Conservation (phyloP, 2,329 filamentous ascomycete genomes). For the Magnaporthales sp. region DNA sequence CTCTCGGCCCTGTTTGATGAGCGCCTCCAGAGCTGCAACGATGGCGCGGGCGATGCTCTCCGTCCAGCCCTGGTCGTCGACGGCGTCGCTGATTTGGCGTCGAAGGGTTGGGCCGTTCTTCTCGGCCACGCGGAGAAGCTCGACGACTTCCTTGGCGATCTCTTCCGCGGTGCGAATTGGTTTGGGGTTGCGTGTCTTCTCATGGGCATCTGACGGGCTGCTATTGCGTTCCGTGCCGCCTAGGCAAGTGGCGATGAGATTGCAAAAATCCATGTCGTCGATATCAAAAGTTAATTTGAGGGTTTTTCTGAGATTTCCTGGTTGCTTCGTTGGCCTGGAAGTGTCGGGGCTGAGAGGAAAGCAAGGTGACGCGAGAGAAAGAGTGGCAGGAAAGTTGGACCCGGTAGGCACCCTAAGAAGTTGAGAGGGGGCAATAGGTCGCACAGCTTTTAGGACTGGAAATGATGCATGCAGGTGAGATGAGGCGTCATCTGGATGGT, state of each 20-base stretch:
- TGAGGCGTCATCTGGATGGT: too few relatives aligned
- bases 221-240: not conserved
- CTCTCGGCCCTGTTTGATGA: not conserved
- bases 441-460: too few relatives aligned
- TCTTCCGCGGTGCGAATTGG: not conserved
- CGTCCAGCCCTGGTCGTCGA: conserved; percentile 1
- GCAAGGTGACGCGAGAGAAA: too few relatives aligned
- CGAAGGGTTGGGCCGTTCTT: not conserved
- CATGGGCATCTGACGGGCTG: not conserved
- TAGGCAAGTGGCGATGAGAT: not conserved
- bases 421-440: too few relatives aligned
- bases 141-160: not conserved
- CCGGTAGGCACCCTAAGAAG: too few relatives aligned
- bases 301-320: too few relatives aligned
- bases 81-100: not conserved
- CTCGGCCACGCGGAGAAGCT: not conserved
- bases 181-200: not conserved
- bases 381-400: too few relatives aligned
- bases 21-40: not conserved
- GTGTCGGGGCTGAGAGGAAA: too few relatives aligned
- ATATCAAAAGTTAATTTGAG: too few relatives aligned
- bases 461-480: too few relatives aligned
- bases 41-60: not conserved
- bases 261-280: not conserved
- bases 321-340: too few relatives aligned